phyloP scores from a whole-genome alignment of 2,329 filamentous ascomycete genomes.

The Trichoderma atroviride region DNA sequence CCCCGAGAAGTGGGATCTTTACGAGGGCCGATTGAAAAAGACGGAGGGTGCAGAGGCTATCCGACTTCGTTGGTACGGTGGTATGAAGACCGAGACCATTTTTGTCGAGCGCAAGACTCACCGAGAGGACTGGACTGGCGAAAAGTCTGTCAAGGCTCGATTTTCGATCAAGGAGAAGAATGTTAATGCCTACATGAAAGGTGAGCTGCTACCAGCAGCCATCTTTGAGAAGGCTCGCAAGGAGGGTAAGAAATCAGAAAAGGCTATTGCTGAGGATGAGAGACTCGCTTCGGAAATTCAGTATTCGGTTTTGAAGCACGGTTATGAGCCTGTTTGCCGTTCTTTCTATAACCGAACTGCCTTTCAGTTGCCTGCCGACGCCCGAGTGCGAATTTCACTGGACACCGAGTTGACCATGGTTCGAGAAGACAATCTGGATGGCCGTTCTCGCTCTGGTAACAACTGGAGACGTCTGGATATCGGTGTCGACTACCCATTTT shows the following conservation, averaged over 20 bases:
- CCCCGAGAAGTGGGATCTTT: conserved; percentile 88
- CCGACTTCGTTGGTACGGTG: conserved; percentile 94
- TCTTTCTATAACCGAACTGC: conserved; percentile 98
- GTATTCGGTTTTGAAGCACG: conserved; percentile 86
- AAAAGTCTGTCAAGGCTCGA: conserved; percentile 97
- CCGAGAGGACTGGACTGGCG: conserved; percentile 97
- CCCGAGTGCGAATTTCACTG: conserved; percentile 91
- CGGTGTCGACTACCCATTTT: conserved; percentile 93
- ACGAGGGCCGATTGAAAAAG: conserved; percentile 93
- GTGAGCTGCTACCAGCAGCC: conserved; percentile 79
- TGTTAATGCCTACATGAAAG: conserved; percentile 85
- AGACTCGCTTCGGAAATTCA: conserved; percentile 89
- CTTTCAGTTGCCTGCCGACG: conserved; percentile 95
- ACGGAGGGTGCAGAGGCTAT: conserved; percentile 97
- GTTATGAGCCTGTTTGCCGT: conserved; percentile 84
- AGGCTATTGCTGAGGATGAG: conserved; percentile 89
- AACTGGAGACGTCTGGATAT: conserved; percentile 99
- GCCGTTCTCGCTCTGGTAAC: conserved; percentile 70
- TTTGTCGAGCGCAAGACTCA: conserved; percentile 98
- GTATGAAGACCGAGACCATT: conserved; percentile 92
- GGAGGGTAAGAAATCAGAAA: conserved; percentile 90
- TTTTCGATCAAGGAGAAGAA: conserved; percentile 97
- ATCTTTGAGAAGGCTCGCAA: conserved; percentile 97
- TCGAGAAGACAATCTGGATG: conserved; percentile 93
- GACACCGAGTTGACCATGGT: conserved; percentile 96